A percentile compares a stretch with the other conserved stretches of the same genome.
phyloP scores from a whole-genome alignment of 345 rosid genomes.

The Eucalyptus polybractea region DNA sequence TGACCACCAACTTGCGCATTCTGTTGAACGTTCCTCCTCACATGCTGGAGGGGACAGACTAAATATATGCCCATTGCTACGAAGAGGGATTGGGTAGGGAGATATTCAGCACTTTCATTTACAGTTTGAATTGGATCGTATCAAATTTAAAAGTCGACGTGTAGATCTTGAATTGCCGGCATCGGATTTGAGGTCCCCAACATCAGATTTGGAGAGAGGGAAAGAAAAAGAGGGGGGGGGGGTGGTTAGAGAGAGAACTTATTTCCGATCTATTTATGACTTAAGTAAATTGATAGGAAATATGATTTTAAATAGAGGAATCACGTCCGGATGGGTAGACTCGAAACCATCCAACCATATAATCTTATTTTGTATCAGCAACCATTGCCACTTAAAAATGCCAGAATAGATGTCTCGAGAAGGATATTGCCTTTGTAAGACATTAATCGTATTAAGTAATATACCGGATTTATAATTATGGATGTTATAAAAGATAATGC shows the following conservation, averaged over 20 bases:
- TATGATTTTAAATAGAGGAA: not conserved
- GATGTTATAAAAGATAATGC: not conserved
- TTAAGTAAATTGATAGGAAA: not conserved
- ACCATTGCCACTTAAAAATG: not conserved
- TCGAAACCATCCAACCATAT: not conserved
- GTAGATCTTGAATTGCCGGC: not conserved
- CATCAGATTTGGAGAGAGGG: not conserved
- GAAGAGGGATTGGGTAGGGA: not conserved
- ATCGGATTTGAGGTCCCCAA: not conserved
- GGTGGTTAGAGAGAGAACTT: not conserved
- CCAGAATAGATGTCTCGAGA: not conserved
- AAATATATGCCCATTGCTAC: not conserved
- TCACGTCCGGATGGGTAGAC: not conserved
- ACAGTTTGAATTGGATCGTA: not conserved
- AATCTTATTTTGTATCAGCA: not conserved
- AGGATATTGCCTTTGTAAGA: not conserved
- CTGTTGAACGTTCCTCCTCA: not conserved
- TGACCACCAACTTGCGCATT: slow-evolving; percentile 2
- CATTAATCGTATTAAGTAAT: not conserved
- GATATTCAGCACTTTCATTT: not conserved
- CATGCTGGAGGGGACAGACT: not conserved
- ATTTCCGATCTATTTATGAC: not conserved
- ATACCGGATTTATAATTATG: not conserved
- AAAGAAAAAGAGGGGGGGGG: not conserved
- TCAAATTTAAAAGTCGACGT: not conserved